phyloP scores from a whole-genome alignment of 345 rosid species.

The Nephelium lappaceum region DNA sequence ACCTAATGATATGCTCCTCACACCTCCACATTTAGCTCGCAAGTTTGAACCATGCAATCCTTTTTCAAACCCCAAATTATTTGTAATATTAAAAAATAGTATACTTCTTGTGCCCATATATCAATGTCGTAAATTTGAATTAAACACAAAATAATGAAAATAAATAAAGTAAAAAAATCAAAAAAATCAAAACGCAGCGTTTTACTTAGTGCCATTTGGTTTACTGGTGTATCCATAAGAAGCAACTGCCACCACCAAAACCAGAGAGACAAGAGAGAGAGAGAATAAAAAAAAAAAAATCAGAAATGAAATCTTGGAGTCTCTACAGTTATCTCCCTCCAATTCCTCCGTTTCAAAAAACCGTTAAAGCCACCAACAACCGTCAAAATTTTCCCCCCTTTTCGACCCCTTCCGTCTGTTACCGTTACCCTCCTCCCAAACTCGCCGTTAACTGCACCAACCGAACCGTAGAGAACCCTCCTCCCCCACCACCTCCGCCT shows the following conservation, averaged over 20 bases:
- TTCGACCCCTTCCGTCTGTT: slow-evolving; percentile 28
- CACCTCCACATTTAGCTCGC: too few species aligned
- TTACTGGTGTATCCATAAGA: background rate
- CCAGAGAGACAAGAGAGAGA: too few species aligned
- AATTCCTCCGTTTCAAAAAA: slow-evolving; percentile 29
- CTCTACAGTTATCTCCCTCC: slow-evolving; percentile 35
- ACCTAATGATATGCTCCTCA: too few species aligned
- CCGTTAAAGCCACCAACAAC: slow-evolving; percentile 24
- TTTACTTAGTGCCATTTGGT: background rate
- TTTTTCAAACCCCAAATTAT: too few species aligned
- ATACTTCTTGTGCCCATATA: too few species aligned
- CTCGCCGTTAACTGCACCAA: slow-evolving; percentile 46
- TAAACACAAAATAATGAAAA: background rate
- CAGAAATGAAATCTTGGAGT: slow-evolving; percentile 34
- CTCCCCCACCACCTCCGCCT: background rate
- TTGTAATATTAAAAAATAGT: too few species aligned
- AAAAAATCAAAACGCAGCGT: slow-evolving; percentile 30
- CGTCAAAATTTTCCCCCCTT: slow-evolving; percentile 22
- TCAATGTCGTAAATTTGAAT: too few species aligned
- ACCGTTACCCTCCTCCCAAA: slow-evolving; percentile 21
- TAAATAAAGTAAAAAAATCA: too few species aligned
- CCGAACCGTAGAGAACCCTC: slow-evolving; percentile 35
- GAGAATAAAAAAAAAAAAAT: too few species aligned
- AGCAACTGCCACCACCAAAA: background rate
- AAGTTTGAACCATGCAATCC: too few species aligned